These are phyloP conservation scores for Sugiyamaella mastotermitis DNA, from an alignment of 805 yeast species.

Conservation along the genomic window DNA sequence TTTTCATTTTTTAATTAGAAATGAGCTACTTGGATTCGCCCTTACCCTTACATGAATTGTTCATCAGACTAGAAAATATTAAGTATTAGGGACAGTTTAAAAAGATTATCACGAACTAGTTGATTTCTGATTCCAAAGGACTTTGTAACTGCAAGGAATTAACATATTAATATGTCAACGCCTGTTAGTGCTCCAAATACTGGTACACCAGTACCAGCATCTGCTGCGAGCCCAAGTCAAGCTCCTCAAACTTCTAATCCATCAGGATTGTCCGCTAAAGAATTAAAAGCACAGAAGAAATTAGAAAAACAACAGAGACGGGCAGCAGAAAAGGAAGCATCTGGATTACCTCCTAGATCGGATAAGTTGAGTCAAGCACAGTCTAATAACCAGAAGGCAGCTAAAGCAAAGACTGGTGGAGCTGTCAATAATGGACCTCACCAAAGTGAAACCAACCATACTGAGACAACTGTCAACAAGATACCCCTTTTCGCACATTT, in stretches of 20 bases:
- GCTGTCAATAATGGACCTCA: neutral
- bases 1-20: no score
- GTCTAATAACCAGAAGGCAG: no score
- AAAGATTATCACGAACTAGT: no score
- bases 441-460: neutral
- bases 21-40: no score
- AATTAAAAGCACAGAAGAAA: constrained; percentile 80
- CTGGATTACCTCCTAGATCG: constrained; percentile 34
- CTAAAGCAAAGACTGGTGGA: constrained; percentile 2
- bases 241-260: no score
- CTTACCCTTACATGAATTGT: no score
- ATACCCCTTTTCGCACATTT: constrained; percentile 34
- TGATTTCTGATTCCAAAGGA: no score
- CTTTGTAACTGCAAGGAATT: no score
- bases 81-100: no score
- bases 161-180: no score
- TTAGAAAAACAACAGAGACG: constrained; percentile 88
- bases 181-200: neutral
- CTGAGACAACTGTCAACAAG: neutral
- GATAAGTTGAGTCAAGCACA: no score
- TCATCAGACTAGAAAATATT: no score
- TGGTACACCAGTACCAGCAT: neutral
- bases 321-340: constrained; percentile 76
- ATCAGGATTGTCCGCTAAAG: constrained; percentile 58
- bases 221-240: neutral